Evolutionary conservation across 1,284 basidiomycete genomes (phyloP).

Genomic region (Vanrija pseudolonga): DNA sequence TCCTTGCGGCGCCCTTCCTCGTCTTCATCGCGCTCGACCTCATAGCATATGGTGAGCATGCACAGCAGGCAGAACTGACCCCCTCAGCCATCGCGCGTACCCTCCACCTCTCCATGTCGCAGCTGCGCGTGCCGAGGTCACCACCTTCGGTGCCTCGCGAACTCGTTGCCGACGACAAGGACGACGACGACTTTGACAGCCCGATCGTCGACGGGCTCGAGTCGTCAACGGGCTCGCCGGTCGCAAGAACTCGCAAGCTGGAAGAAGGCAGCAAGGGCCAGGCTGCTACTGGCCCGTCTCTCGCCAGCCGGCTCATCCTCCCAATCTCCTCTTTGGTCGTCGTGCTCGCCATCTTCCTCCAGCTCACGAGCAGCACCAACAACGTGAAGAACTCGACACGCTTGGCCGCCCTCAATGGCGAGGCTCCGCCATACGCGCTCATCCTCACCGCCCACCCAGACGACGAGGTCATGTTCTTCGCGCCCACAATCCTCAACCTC

Average conservation of each 20-base stretch:
- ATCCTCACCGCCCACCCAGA: constrained; percentile 51
- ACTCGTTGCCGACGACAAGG: background rate
- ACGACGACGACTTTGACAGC: constrained; percentile 1
- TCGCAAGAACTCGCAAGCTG: too few species aligned
- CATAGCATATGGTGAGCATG: constrained; percentile 32
- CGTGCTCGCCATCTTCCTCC: constrained; percentile 1
- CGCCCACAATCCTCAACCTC: constrained; percentile 45
- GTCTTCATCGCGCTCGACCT: constrained; percentile 33
- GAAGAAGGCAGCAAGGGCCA: background rate
- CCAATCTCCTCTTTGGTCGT: background rate
- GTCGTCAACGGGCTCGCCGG: background rate
- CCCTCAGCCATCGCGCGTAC: constrained; percentile 33
- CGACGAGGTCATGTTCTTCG: constrained; percentile 79
- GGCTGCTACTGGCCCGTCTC: background rate
- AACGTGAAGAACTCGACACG: background rate
- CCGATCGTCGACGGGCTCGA: background rate
- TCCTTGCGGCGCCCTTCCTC: constrained; percentile 30
- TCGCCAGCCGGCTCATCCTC: constrained; percentile 2
- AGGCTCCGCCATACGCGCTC: constrained; percentile 31
- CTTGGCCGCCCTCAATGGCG: background rate
- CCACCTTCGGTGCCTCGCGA: constrained; percentile 15
- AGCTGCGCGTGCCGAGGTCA: constrained; percentile 34
- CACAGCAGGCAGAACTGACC: background rate
- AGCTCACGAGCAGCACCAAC: constrained; percentile 1
- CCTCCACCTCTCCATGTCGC: constrained; percentile 33